A percentile compares a stretch with the other conserved stretches of the same genome.
phyloP scores from a whole-genome alignment of 768 basidiomycete genomes.

The Podaxis mareebaensis region DNA sequence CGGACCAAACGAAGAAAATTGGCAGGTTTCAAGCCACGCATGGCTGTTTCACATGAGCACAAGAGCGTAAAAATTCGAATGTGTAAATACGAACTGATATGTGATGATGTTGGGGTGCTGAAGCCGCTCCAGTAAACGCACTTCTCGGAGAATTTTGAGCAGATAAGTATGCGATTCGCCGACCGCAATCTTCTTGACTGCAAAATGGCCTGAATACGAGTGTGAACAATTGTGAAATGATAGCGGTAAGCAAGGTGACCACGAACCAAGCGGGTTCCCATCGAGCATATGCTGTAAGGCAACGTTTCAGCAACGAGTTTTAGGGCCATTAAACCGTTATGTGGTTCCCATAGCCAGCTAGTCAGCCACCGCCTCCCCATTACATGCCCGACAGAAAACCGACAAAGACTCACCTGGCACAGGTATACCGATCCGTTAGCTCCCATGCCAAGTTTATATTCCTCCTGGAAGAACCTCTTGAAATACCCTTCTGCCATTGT shows the following conservation, averaged over 20 bases:
- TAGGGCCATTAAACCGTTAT: slow-evolving; percentile 28
- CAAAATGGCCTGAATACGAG: slow-evolving; percentile 67
- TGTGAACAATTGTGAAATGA: slow-evolving; percentile 11
- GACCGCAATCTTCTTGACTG: slow-evolving; percentile 96
- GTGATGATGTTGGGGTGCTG: slow-evolving; percentile 94
- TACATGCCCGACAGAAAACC: not conserved
- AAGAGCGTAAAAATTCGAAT: not conserved
- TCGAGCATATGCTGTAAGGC: slow-evolving; percentile 74
- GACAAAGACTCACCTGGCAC: slow-evolving; percentile 62
- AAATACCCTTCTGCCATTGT: slow-evolving; percentile 93
- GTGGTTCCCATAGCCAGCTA: slow-evolving; percentile 44
- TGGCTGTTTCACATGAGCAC: slow-evolving; percentile 43
- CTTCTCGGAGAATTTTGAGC: slow-evolving; percentile 80
- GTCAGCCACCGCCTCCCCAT: slow-evolving; percentile 47
- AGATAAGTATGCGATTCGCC: slow-evolving; percentile 88
- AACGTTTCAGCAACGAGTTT: slow-evolving; percentile 15
- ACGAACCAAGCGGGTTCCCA: slow-evolving; percentile 76
- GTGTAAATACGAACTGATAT: slow-evolving; percentile 59
- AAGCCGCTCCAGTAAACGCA: slow-evolving; percentile 81
- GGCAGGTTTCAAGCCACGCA: slow-evolving; percentile 85
- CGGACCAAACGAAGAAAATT: slow-evolving; percentile 88
- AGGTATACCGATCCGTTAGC: slow-evolving; percentile 90
- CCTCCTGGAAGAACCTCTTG: slow-evolving; percentile 89
- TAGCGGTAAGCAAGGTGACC: slow-evolving; percentile 8
- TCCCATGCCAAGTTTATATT: slow-evolving; percentile 89